A percentile compares a stretch with the other conserved stretches of the same genome.
These are phyloP conservation scores for Aeminium ludgeri DNA, from an alignment of 495 filamentous ascomycete species.

Conservation along the genomic window DNA sequence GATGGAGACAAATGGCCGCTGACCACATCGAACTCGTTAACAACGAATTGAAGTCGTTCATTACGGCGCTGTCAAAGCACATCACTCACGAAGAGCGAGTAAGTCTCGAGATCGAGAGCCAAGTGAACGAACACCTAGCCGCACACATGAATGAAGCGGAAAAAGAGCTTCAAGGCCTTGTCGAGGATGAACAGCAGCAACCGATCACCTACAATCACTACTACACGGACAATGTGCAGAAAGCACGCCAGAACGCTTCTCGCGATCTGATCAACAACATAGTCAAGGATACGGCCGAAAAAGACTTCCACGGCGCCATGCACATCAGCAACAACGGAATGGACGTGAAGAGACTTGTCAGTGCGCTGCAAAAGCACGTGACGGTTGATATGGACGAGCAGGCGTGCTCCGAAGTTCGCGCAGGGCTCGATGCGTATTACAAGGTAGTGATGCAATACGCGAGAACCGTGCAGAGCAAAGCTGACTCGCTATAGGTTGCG, in stretches of 20 bases:
- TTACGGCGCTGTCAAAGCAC: constrained; percentile 3
- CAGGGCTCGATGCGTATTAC: constrained; percentile 11
- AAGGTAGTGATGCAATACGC: too few species aligned
- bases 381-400: constrained; percentile 11
- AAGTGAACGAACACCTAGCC: constrained; percentile 8
- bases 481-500: constrained; percentile 4
- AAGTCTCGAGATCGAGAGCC: background rate
- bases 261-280: background rate
- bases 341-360: background rate
- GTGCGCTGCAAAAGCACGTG: background rate
- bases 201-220: constrained; percentile 18
- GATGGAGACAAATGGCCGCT: constrained; percentile 27
- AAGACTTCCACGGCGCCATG: background rate
- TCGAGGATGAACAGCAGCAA: constrained; percentile 5
- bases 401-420: constrained; percentile 1
- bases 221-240: constrained; percentile 12
- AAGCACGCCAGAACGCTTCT: background rate
- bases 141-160: background rate
- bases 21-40: constrained; percentile 15
- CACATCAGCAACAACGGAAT: background rate
- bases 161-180: constrained; percentile 3
- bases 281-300: background rate
- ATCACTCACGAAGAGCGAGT: background rate
- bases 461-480: background rate
- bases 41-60: constrained; percentile 8